Evolutionary conservation across 345 rosid genomes (phyloP), one percentile per base, ranked within the genome.

Genomic region (Boechera retrofracta): DNA sequence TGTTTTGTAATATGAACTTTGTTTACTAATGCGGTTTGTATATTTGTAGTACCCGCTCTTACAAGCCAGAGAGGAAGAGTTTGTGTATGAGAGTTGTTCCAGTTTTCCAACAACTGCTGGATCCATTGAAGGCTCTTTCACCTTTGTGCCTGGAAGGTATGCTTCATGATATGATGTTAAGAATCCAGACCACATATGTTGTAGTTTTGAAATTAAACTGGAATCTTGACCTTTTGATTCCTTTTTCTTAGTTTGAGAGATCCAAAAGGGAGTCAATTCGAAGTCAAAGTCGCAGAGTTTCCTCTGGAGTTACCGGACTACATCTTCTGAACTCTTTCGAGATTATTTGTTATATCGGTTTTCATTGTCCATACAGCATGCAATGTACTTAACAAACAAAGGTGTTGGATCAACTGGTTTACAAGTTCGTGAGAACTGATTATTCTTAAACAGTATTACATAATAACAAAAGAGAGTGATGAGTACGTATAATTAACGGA

Each of bases 101-200:
- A 28, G 51, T 18, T 82, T 86, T 26, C 71, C 77, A 10, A 45
- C 83, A 70, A 15, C 83, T 49, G 55, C 28, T 72, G 95, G 94
- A 39, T 89, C 91, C 5, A 24, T 90, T 75, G 88, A 88, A 76
- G 97, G 97, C 13, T 83, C 87, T 78, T 94, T 90, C 82, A 87
- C 92, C 45, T 94, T 94, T 87, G 87, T 92, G 13, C 97, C 97
- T 51, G 90, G 93, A 83, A 94, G 97, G 93, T 92, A 88, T 18
- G 61, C 36, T 13, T 62, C 75, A 59, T 36, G 3, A 12, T 4
- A 18, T 16, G 57, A 15, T 61, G 29, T 42, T 41, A 52, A 18
- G n/a, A 54, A 44, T 31, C 52, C 4, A 53, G 56, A 76, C 10
- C 7, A 5, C 24, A 32, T 75, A 7, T 5, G 11, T 21, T 70